These are phyloP conservation scores for Aspergillus sp. DNA, from an alignment of 2,329 filamentous ascomycete species.

Conservation along the genomic window DNA sequence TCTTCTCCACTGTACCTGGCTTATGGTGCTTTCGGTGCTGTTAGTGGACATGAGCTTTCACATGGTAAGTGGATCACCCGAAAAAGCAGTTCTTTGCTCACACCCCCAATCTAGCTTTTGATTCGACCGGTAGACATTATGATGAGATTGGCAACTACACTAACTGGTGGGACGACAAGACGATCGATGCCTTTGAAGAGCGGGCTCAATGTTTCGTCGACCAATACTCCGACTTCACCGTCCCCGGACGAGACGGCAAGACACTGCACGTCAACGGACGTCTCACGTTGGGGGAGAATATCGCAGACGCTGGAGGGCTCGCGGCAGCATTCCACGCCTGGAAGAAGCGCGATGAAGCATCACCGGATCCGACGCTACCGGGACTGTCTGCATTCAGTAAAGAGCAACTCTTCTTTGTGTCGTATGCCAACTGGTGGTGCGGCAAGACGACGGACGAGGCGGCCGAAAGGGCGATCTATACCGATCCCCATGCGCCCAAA, in stretches of 20 bases:
- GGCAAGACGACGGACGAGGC: slow-evolving; percentile 57
- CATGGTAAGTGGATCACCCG: slow-evolving; percentile 40
- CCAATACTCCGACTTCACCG: slow-evolving; percentile 61
- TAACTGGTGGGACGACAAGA: slow-evolving; percentile 63
- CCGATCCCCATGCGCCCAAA: slow-evolving; percentile 62
- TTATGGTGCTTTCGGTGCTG: slow-evolving; percentile 65
- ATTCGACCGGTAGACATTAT: slow-evolving; percentile 60
- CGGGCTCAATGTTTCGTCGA: slow-evolving; percentile 62
- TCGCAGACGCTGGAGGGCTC: slow-evolving; percentile 66
- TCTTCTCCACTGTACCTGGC: slow-evolving; percentile 60
- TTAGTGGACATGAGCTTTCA: slow-evolving; percentile 65
- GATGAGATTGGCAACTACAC: slow-evolving; percentile 62
- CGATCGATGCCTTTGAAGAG: slow-evolving; percentile 54
- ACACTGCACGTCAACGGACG: slow-evolving; percentile 59
- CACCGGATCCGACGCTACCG: slow-evolving; percentile 52
- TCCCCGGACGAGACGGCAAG: slow-evolving; percentile 53
- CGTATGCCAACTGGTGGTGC: slow-evolving; percentile 64
- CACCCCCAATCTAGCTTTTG: slow-evolving; percentile 48
- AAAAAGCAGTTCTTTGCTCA: slow-evolving; percentile 1
- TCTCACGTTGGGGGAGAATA: slow-evolving; percentile 64
- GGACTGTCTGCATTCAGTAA: slow-evolving; percentile 60
- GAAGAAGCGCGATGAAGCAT: slow-evolving; percentile 53
- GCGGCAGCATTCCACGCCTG: slow-evolving; percentile 61
- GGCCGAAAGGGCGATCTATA: slow-evolving; percentile 54
- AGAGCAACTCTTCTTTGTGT: slow-evolving; percentile 67